phyloP scores from a whole-genome alignment of 768 basidiomycete genomes.

The Hysterangium stoloniferum region DNA sequence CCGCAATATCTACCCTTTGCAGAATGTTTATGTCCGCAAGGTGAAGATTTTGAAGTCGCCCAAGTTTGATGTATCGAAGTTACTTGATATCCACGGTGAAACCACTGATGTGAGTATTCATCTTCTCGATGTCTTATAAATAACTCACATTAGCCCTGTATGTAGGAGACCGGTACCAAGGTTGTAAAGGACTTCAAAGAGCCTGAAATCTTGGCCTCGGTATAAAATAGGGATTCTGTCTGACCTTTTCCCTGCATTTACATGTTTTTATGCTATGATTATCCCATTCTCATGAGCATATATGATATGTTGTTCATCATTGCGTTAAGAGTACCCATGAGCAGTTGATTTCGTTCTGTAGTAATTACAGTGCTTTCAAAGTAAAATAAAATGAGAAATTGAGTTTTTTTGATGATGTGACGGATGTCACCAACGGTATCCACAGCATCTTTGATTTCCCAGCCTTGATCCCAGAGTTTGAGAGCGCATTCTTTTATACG shows the following conservation, averaged over 20 bases:
- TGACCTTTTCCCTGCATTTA: not conserved
- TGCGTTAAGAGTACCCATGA: not conserved
- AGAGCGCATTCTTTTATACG: too few relatives aligned
- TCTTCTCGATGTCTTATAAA: not conserved
- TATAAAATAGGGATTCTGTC: slow-evolving; percentile 44
- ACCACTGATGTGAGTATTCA: slow-evolving; percentile 71
- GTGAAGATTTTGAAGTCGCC: slow-evolving; percentile 98
- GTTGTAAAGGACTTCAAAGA: slow-evolving; percentile 97
- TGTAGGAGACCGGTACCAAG: slow-evolving; percentile 88
- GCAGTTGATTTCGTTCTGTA: too few relatives aligned
- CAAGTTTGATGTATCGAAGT: slow-evolving; percentile 91
- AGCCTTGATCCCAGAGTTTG: too few relatives aligned
- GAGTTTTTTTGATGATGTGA: too few relatives aligned
- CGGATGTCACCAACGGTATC: too few relatives aligned
- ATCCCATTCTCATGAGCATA: slow-evolving; percentile 10
- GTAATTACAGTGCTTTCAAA: too few relatives aligned
- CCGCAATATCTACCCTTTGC: slow-evolving; percentile 94
- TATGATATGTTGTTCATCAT: slow-evolving; percentile 8
- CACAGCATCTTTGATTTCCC: too few relatives aligned
- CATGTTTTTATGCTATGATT: slow-evolving; percentile 13
- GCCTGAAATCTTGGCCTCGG: slow-evolving; percentile 88
- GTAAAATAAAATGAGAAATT: too few relatives aligned
- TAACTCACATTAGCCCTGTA: too few relatives aligned
- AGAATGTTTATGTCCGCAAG: slow-evolving; percentile 99
- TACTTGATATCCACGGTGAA: slow-evolving; percentile 95